Evolutionary conservation across 2,329 filamentous ascomycete species (phyloP).

Genomic region (Colletotrichum tropicale): DNA sequence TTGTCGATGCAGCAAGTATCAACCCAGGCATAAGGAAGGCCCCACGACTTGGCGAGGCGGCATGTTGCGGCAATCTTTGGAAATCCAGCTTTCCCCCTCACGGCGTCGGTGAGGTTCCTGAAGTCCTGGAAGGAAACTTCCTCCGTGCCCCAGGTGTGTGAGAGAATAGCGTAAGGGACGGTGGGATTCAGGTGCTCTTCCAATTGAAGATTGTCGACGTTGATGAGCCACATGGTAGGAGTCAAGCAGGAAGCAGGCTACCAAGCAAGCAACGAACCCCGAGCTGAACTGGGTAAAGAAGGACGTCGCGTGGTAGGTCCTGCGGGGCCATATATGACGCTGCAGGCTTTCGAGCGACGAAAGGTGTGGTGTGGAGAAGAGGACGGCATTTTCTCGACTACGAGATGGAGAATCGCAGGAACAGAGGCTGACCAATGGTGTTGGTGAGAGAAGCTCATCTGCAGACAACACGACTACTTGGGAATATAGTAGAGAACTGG

Average conservation of each 20-base stretch:
- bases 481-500: not conserved
- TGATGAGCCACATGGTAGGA: not conserved
- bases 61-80: not conserved
- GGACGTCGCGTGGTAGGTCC: not conserved
- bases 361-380: not conserved
- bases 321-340: not conserved
- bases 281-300: not conserved
- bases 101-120: not conserved
- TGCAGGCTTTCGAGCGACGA: not conserved
- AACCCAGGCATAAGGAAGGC: not conserved
- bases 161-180: conserved; percentile 24
- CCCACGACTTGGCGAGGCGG: not conserved
- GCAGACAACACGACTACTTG: not conserved
- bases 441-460: not conserved
- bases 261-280: not conserved
- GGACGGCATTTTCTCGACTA: not conserved
- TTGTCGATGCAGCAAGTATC: conserved; percentile 2
- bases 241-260: not conserved
- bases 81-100: not conserved
- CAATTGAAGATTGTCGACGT: not conserved
- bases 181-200: not conserved
- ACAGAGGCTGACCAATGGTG: not conserved
- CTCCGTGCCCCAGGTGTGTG: conserved; percentile 20
- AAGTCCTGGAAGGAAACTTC: conserved; percentile 13
- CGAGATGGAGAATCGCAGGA: not conserved